phyloP scores from a whole-genome alignment of 2,329 filamentous ascomycete genomes.

The Epichloe aotearoae region DNA sequence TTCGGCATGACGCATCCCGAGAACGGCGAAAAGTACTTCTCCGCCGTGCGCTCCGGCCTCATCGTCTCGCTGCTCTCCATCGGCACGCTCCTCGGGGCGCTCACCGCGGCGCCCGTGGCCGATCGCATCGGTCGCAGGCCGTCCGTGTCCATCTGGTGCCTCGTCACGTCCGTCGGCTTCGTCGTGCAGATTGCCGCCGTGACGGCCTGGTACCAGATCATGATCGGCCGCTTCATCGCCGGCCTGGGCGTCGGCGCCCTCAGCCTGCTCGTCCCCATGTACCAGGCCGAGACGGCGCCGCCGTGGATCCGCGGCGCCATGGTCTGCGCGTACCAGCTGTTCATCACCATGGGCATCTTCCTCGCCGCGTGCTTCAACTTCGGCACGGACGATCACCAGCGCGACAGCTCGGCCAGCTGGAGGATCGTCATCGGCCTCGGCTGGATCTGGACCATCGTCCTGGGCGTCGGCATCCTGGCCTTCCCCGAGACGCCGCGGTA shows the following conservation, averaged over 20 bases:
- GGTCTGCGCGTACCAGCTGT: conserved; percentile 55
- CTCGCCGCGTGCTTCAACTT: conserved; percentile 47
- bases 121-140: conserved; percentile 50
- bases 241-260: conserved; percentile 56
- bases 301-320: conserved; percentile 52
- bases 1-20: conserved; percentile 31
- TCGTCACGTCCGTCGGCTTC: conserved; percentile 51
- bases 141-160: conserved; percentile 47
- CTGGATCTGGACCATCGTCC: conserved; percentile 34
- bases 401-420: conserved; percentile 39
- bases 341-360: conserved; percentile 59
- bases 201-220: conserved; percentile 49
- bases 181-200: conserved; percentile 50
- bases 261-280: conserved; percentile 56
- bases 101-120: conserved; percentile 48
- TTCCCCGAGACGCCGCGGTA: conserved; percentile 42
- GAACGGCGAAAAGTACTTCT: conserved; percentile 28
- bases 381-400: conserved; percentile 37
- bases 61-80: conserved; percentile 47
- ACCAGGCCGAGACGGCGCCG: conserved; percentile 58
- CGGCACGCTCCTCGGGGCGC: conserved; percentile 46
- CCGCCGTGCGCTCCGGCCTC: conserved; percentile 40
- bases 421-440: conserved; percentile 44
- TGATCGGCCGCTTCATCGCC: conserved; percentile 49
- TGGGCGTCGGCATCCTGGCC: conserved; percentile 34